Evolutionary conservation across 352 stramenopile species (phyloP), one percentile per base, ranked within the genome.

Genomic region (Sclerospora graminicola): DNA sequence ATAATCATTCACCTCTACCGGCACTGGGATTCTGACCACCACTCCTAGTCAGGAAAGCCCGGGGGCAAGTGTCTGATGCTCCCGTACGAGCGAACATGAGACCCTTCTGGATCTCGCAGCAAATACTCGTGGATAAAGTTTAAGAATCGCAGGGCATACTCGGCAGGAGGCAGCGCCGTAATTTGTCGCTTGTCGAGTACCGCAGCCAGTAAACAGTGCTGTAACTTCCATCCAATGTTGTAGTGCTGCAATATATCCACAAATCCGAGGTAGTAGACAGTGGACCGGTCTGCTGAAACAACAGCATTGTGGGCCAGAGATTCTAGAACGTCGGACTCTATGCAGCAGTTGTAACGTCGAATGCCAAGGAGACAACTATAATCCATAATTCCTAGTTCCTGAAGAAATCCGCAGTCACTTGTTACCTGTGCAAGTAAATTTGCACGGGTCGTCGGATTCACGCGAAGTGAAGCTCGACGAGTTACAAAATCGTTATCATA

Each of bases 191-290:
- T 83, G 66, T 89, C 75, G 4, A 88, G 46, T 28, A 92, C 48
- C 3, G 63, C 58, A 18, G 75, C 78, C 21, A 92, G 58, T 18
- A 87, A 41, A 15, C 79, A 84, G 40, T 89, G 65, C 51, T 92
- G 80, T 49, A 89, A 53, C 57, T 92, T 85, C 80, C 80, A 92
- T 20, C 72, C 75, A 26, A 88, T 65, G 34, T 79, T 87, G 60
- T 92, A 92, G 48, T 87, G 64, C 56, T 92, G 80, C 42, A 92
- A 54, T 13, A 92, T 87, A 40, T 92, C 80, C 23, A 89, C 77
- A 42, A 89, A 92, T 13, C 77, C 80, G 9, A 92, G 55, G 34
- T 89, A 92, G 60, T 92, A 92, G 18, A 89, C 68, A 2, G 66
- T 71, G 5, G 45, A 69, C 31, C 82, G 61, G 31, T 89, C 70